A percentile compares a stretch with the other conserved stretches of the same genome.
Evolutionary conservation across 805 yeast genomes (phyloP).

Genomic region (Starmera quercuum): DNA sequence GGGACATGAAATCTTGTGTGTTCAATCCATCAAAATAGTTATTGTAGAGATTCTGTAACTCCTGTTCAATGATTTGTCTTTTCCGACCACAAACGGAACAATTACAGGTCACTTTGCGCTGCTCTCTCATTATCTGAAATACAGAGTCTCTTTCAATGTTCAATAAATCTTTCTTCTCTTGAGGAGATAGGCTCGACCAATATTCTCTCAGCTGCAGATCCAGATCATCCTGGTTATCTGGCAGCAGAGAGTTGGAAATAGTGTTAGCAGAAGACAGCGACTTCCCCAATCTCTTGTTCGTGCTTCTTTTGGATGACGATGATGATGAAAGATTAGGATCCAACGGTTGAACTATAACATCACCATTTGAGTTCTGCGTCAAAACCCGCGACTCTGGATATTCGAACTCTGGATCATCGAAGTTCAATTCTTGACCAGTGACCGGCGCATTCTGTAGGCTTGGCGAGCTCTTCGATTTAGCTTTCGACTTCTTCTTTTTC

Average conservation of each 20-base stretch:
- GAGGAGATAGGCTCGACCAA: conserved; percentile 62
- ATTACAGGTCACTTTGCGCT: conserved; percentile 51
- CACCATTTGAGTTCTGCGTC: conserved; percentile 67
- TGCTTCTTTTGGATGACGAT: conserved; percentile 1
- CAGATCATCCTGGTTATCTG: conserved; percentile 12
- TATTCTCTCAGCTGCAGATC: conserved; percentile 24
- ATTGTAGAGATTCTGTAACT: conserved; percentile 66
- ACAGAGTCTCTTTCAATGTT: conserved; percentile 65
- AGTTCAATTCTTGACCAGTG: conserved; percentile 29
- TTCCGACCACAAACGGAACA: conserved; percentile 78
- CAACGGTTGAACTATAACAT: conserved; percentile 56
- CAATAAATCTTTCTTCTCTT: conserved; percentile 53
- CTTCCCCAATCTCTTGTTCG: conserved; percentile 17
- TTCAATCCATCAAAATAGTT: conserved; percentile 43
- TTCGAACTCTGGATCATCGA: conserved; percentile 49
- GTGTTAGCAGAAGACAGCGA: conserved; percentile 10
- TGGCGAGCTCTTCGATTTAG: conserved; percentile 4
- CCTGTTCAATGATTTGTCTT: conserved; percentile 63
- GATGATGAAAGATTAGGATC: conserved; percentile 5
- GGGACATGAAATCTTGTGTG: conserved; percentile 4
- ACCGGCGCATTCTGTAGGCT: conserved; percentile 8
- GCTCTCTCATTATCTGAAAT: conserved; percentile 52
- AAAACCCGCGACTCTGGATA: conserved; percentile 70
- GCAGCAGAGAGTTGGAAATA: conserved; percentile 21
- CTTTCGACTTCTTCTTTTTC: conserved; percentile 23